Base-by-base conservation (phyloP, 2,329 filamentous ascomycete genomes). In the Beauveria asiatica region DNA sequence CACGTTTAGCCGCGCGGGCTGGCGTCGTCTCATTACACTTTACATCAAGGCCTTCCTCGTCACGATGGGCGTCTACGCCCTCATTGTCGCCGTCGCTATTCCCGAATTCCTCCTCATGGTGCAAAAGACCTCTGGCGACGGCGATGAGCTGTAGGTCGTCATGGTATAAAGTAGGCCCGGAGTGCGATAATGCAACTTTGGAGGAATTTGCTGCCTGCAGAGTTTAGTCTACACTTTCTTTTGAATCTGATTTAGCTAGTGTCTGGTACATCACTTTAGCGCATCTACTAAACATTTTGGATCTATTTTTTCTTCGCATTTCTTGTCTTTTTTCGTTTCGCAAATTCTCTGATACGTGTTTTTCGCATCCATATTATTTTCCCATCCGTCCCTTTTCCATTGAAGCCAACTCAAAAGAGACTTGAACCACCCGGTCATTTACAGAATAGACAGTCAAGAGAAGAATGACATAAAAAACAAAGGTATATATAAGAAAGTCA, bases 21-120 rank as follows among this genome's bases (percentile, higher is more conserved):
- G 90, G 73, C 78, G 85, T 65, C 84, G 92, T 60, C 80, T 96
- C 54, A 73, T 92, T 69, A 86, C 88, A 74, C 80, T 94, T 37
- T 88, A 90, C 67, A 75, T 80, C 74, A 96, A 96, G 83, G 80
- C 87, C 66, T 78, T 85, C 63, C 71, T 78, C 39, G 78, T 90
- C 60, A 71, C 79, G 52, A 59, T 83, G 17, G 80, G 73, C 3
- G 66, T 81, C 16, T 69, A 75, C 25, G 30, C 82, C 5, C 56
- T 83, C 39, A 75, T 85, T 58, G 57, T 60, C 27, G 68, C 70
- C 3, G 70, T 79, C 9, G 64, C 85, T 25, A 23, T 89, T 6
- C 77, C 78, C 11, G 78, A 89, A 72, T 63, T 80, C 37, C 67
- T 82, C 53, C 66, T 83, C 52, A 69, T 80, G 37, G 63, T 70